Percentiles rank a stretch among this genome's conserved stretches.
Conservation (phyloP, 1,284 basidiomycete species). For the Pseudozyma pruni region DNA sequence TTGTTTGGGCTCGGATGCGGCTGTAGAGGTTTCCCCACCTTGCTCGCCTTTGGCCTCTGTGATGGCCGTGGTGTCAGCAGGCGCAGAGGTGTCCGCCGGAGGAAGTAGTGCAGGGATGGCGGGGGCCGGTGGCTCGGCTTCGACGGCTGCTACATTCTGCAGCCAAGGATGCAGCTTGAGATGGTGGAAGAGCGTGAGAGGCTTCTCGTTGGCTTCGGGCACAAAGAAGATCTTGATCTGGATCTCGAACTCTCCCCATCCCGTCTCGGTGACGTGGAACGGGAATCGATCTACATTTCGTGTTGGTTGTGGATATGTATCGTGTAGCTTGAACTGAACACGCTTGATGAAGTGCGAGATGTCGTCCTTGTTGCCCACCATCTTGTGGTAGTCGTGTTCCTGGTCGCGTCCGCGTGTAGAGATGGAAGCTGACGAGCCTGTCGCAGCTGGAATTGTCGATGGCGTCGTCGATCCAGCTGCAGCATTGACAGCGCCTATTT, state of each 20-base stretch:
- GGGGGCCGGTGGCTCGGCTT: slow-evolving; percentile 71
- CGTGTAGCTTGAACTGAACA: slow-evolving; percentile 97
- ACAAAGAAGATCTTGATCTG: slow-evolving; percentile 92
- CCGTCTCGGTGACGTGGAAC: slow-evolving; percentile 94
- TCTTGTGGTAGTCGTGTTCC: slow-evolving; percentile 63
- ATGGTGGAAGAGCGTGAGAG: slow-evolving; percentile 85
- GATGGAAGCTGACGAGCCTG: slow-evolving; percentile 29
- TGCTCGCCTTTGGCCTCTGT: neutral
- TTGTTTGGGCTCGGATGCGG: slow-evolving; percentile 9
- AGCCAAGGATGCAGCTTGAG: slow-evolving; percentile 96
- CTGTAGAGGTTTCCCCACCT: neutral
- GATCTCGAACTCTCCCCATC: slow-evolving; percentile 99
- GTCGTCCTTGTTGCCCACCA: slow-evolving; percentile 66
- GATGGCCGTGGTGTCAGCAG: slow-evolving; percentile 3
- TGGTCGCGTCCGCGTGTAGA: slow-evolving; percentile 60
- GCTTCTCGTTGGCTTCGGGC: slow-evolving; percentile 90
- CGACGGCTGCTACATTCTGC: slow-evolving; percentile 73
- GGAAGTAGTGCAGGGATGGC: slow-evolving; percentile 42
- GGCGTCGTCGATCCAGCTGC: slow-evolving; percentile 14
- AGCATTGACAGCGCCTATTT: slow-evolving; percentile 25
- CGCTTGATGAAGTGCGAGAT: slow-evolving; percentile 74
- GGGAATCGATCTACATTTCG: slow-evolving; percentile 91
- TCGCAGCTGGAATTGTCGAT: slow-evolving; percentile 3
- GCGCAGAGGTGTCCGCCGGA: slow-evolving; percentile 33
- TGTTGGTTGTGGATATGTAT: slow-evolving; percentile 90